Base-by-base conservation (phyloP, 345 rosid species). In the Syzygium grande region DNA sequence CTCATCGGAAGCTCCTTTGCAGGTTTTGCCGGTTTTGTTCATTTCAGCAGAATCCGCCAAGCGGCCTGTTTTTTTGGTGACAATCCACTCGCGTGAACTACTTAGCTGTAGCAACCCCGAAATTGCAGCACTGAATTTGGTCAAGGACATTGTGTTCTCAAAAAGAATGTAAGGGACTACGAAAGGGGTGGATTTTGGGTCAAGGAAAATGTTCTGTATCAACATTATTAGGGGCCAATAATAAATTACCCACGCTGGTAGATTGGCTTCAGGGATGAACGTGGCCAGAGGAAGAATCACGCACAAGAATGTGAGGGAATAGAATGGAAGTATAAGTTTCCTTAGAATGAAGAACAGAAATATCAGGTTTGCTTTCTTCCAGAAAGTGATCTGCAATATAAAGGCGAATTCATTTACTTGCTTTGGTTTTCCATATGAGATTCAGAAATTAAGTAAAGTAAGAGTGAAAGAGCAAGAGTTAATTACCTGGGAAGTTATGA, bases 291-390 rank as follows among this genome's bases (percentile, higher is more conserved):
- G 89, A 56, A 88, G 89, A 17, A 88, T 85, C 59, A 88, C 52
- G 86, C 89, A 88, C 43, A 83, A 73, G 86, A 88, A 86, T 10
- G 89, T 88, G 65, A 88, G 83, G 5, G 85, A 11, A 65, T 88
- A 88, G 63, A 88, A 85, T 11, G 87, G 87, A 46, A 25, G 38
- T 43, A 86, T 59, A n/a, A 88, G 84, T 79, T 89, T 89, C 85
- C 90, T 85, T 16, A 89, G 85, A 53, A 89, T 89, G 84, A 89
- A 89, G 88, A 89, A 89, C 3, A 89, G 87, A 84, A 89, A 46
- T 68, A 87, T 65, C 59, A 89, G 79, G 87, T 88, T 88, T 51
- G 87, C 87, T 63, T 89, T 89, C 89, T 89, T 89, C 90, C 85
- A 89, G 55, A 79, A 14, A 10, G 87, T 49, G 41, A 89, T 73